Base-by-base conservation (phyloP, 208 protist species). In the Trypanosoma grayi region DNA sequence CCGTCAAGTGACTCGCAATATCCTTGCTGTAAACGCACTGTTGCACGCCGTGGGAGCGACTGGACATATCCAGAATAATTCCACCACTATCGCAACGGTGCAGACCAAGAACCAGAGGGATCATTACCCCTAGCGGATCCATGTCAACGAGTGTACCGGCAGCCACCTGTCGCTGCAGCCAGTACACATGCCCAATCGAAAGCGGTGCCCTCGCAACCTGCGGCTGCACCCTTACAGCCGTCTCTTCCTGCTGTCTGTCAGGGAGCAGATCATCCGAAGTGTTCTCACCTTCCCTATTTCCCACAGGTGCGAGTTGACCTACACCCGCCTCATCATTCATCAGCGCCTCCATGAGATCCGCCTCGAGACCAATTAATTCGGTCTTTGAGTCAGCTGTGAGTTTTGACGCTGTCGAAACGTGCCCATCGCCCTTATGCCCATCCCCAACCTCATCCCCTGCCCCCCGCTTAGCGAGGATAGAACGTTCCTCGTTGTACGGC, bases 141-240 rank as follows among this genome's bases (percentile, higher is more conserved):
- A 82, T 70, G 34, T 73, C 66, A 27, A 81, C 46, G 16, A 91
- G 57, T n/a, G 72, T 57, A 40, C 71, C 70, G 6, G 77, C 66
- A 20, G 84, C 82, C 3, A 94, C 67, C 46, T 92, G 81, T 8
- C 87, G 79, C 77, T 94, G 87, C 50, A 94, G 70, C 85, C 87
- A 94, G 46, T 88, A 79, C 9, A 81, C 54, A 50, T 93, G 81
- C 3, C 56, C 75, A 24, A 91, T 52, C 8, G 73, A 78, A 16
- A 81, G 78, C 25, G 80, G 66, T 70, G 53, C 53, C 25, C 14
- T 52, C 51, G 37, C 5, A n/a, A 37, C 45, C 30, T 40, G 13
- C 27, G 13, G 28, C 22, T 25, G 45, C 41, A 48, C 37, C 27
- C 2, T 57, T 36, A 25, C 34, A 34, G 50, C 14, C 6, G 37